phyloP scores from a whole-genome alignment of 75 land plant species.

The Cunninghamia lanceolata region DNA sequence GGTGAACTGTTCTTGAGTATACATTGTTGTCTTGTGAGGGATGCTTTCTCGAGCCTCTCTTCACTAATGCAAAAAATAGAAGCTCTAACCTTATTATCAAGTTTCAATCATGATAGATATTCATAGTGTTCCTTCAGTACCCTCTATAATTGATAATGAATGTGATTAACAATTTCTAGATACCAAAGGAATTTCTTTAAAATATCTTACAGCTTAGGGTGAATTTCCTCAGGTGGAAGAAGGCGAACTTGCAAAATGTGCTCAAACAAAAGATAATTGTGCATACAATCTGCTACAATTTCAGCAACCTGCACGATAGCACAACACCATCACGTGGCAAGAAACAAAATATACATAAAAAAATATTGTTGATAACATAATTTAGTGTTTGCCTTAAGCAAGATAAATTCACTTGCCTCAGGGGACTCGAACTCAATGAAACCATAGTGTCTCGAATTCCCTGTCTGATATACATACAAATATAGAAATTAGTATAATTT shows the following conservation, averaged over 20 bases:
- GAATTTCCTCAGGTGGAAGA: constrained; percentile 70
- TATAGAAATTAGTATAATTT: not conserved
- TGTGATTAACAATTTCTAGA: not conserved
- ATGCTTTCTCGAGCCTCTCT: too few relatives aligned
- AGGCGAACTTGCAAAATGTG: constrained; percentile 79
- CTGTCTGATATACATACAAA: constrained; percentile 56
- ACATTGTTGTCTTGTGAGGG: too few relatives aligned
- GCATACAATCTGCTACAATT: constrained; percentile 85
- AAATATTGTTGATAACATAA: not conserved
- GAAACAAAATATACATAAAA: not conserved
- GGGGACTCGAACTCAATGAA: constrained; percentile 83
- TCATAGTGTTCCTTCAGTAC: not conserved
- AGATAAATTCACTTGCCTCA: constrained; percentile 45
- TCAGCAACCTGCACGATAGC: constrained; percentile 70
- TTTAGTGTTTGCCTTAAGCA: not conserved
- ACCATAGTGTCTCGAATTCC: constrained; percentile 88
- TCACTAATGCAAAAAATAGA: too few relatives aligned
- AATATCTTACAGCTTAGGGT: constrained; percentile 65
- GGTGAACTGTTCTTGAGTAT: too few relatives aligned
- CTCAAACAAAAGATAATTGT: constrained; percentile 83
- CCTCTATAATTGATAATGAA: not conserved
- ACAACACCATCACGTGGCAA: not conserved
- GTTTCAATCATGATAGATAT: not conserved
- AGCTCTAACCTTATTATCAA: not conserved
- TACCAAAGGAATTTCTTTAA: not conserved